Conservation (phyloP, 2,329 filamentous ascomycete genomes). For the Penicillium hesseltinei region DNA sequence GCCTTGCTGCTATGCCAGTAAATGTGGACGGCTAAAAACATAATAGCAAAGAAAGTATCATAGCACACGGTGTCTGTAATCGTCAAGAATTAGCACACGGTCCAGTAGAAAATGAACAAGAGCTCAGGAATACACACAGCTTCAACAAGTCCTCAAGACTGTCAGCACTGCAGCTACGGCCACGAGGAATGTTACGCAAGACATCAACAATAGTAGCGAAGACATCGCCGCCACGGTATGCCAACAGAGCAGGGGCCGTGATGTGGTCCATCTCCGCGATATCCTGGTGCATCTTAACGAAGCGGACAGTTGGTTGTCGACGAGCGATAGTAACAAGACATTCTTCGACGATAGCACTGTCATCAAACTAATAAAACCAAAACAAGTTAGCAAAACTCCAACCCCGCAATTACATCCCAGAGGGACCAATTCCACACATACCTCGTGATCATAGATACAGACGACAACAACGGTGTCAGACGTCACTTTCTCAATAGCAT, state of each 20-base stretch:
- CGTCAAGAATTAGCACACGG: slow-evolving; percentile 4
- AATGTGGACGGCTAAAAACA: not conserved
- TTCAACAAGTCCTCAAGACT: slow-evolving; percentile 59
- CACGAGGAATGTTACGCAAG: slow-evolving; percentile 75
- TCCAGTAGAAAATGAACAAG: not conserved
- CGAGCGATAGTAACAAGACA: slow-evolving; percentile 73
- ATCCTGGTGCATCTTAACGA: slow-evolving; percentile 85
- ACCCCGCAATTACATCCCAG: not conserved
- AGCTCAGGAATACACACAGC: slow-evolving; percentile 43
- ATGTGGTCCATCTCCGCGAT: slow-evolving; percentile 94
- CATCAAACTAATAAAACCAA: slow-evolving; percentile 60
- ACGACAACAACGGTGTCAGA: slow-evolving; percentile 83
- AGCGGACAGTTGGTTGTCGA: slow-evolving; percentile 69
- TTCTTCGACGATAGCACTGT: slow-evolving; percentile 74
- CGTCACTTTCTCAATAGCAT: slow-evolving; percentile 87
- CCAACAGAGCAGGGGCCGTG: slow-evolving; percentile 81
- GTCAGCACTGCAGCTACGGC: slow-evolving; percentile 48
- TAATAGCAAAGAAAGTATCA: slow-evolving; percentile 13
- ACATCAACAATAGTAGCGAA: slow-evolving; percentile 87
- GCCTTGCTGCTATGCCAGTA: slow-evolving; percentile 6
- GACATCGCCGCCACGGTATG: slow-evolving; percentile 85
- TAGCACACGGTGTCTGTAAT: slow-evolving; percentile 32
- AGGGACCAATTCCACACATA: slow-evolving; percentile 47
- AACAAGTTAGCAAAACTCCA: not conserved
- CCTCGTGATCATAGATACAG: slow-evolving; percentile 85